These are phyloP conservation scores for Aspergillus candidus DNA, from an alignment of 2,329 filamentous ascomycete genomes.

Conservation along the genomic window DNA sequence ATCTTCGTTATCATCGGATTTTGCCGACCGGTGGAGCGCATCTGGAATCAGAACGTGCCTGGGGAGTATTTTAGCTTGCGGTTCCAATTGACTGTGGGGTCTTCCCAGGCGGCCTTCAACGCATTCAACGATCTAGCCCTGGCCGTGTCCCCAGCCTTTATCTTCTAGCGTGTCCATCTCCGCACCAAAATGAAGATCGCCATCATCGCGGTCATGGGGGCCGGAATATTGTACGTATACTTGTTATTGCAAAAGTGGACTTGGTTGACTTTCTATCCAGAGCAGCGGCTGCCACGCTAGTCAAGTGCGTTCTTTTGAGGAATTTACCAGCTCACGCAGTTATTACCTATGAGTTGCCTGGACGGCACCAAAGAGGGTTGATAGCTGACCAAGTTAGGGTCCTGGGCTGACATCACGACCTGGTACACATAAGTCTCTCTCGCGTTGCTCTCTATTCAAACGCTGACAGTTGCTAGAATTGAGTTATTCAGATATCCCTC, in stretches of 20 bases:
- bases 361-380: not conserved
- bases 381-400: slow-evolving; percentile 2
- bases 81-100: slow-evolving; percentile 8
- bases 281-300: slow-evolving; percentile 8
- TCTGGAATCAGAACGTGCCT: slow-evolving; percentile 9
- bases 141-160: slow-evolving; percentile 8
- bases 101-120: slow-evolving; percentile 13
- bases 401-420: slow-evolving; percentile 12
- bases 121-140: slow-evolving; percentile 9
- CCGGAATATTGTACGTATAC: slow-evolving; percentile 6
- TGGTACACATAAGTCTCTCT: slow-evolving; percentile 10
- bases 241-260: too few species aligned
- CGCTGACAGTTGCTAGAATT: too few species aligned
- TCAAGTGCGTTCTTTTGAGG: slow-evolving; percentile 7
- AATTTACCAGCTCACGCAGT: slow-evolving; percentile 10
- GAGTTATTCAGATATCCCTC: too few species aligned
- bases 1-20: slow-evolving; percentile 9
- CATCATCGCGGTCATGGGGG: slow-evolving; percentile 8
- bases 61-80: slow-evolving; percentile 10
- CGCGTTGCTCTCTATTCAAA: too few species aligned
- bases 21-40: slow-evolving; percentile 9
- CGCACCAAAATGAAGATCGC: slow-evolving; percentile 7
- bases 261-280: too few species aligned
- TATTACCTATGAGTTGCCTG: slow-evolving; percentile 8
- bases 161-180: slow-evolving; percentile 9